A percentile compares a stretch with the other conserved stretches of the same genome.
phyloP scores from a whole-genome alignment of 805 yeast genomes.

The Candida cerambycidarum region DNA sequence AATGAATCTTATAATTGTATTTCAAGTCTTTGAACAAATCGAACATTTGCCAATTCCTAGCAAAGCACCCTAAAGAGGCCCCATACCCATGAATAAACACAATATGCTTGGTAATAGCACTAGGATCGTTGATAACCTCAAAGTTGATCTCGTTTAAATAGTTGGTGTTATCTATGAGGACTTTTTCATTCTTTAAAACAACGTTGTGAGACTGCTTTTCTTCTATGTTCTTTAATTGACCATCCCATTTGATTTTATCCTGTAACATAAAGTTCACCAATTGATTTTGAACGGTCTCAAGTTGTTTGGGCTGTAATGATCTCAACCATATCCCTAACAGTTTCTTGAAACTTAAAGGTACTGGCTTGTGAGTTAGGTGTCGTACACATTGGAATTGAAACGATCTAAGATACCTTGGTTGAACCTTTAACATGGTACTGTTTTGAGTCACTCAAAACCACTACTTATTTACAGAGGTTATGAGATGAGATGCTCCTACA shows the following conservation, averaged over 20 bases:
- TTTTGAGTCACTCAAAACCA: too few species aligned
- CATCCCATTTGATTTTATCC: conserved; percentile 1
- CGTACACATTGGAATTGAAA: conserved; percentile 2
- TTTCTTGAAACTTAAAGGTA: neutral
- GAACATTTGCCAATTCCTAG: conserved; percentile 49
- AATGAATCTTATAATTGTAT: conserved; percentile 46
- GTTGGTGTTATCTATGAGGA: conserved; percentile 26
- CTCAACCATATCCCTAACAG: conserved; percentile 22
- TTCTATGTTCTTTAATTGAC: conserved; percentile 1
- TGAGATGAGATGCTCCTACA: neutral
- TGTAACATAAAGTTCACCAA: conserved; percentile 35
- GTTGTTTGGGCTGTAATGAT: conserved; percentile 24
- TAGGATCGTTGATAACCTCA: conserved; percentile 26
- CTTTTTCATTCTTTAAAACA: conserved; percentile 18
- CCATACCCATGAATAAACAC: conserved; percentile 61
- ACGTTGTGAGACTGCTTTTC: conserved; percentile 11
- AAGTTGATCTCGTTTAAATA: conserved; percentile 36
- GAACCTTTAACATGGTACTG: too few species aligned
- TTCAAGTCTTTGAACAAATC: conserved; percentile 25
- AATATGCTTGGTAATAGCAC: conserved; percentile 34
- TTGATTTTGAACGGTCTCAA: conserved; percentile 32
- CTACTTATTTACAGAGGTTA: neutral
- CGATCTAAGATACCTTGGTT: too few species aligned
- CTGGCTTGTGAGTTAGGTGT: conserved; percentile 1
- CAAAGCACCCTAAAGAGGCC: conserved; percentile 56